Percentiles rank a stretch among this genome's conserved stretches.
These are phyloP conservation scores for Histomonas meleagridis DNA, from an alignment of 208 protist species.

Conservation along the genomic window DNA sequence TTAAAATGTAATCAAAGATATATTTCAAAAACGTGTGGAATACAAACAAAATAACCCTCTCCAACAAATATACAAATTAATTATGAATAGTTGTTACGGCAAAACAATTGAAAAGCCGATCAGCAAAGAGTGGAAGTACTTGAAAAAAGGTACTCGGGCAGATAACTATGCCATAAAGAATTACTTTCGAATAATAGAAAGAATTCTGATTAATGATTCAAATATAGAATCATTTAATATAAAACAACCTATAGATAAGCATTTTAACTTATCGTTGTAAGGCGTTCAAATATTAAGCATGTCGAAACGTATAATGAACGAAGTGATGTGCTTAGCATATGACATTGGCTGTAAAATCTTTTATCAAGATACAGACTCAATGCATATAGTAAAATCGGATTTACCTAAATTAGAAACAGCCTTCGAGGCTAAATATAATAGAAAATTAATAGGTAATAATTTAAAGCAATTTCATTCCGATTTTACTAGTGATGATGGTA, in stretches of 20 bases:
- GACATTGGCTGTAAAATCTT: background rate
- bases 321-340: background rate
- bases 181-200: background rate
- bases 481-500: too few species aligned
- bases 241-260: background rate
- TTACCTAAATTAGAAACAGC: background rate
- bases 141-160: background rate
- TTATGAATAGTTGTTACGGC: constrained; percentile 4
- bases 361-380: background rate
- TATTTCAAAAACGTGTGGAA: background rate
- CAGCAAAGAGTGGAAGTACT: background rate
- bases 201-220: background rate
- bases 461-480: background rate
- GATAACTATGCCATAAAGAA: background rate
- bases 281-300: background rate
- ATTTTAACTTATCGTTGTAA: background rate
- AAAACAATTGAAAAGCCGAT: background rate
- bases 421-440: background rate
- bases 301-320: constrained; percentile 28
- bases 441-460: background rate
- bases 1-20: background rate
- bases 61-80: background rate
- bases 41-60: constrained; percentile 10
- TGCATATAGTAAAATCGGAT: background rate
- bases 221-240: background rate